Conservation (phyloP, 345 rosid species). For the Camelina sativa region DNA sequence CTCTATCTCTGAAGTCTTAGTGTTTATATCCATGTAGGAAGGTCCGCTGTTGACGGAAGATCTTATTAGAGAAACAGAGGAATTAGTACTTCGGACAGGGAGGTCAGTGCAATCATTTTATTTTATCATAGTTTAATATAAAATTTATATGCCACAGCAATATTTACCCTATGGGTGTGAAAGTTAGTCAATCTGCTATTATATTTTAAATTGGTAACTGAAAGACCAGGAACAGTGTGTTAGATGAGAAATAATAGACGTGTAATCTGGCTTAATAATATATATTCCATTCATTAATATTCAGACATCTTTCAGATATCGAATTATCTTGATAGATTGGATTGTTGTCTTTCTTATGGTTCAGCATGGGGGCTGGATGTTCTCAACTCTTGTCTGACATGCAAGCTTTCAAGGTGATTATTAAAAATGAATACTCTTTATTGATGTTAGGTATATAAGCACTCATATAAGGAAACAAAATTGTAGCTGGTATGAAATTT, state of each 20-base stretch:
- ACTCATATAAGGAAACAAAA: not conserved
- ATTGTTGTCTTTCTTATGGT: conserved; percentile 45
- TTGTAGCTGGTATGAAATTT: conserved; percentile 12
- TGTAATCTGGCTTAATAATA: conserved; percentile 2
- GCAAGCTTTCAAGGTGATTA: conserved; percentile 96
- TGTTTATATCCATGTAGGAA: conserved; percentile 61
- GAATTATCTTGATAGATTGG: conserved; percentile 38
- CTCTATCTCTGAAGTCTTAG: conserved; percentile 23
- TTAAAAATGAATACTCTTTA: conserved; percentile 16
- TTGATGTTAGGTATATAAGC: conserved; percentile 19
- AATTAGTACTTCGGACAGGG: conserved; percentile 92
- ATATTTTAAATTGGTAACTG: not conserved
- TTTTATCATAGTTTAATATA: conserved; percentile 5
- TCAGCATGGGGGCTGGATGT: conserved; percentile 99
- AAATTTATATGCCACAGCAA: not conserved
- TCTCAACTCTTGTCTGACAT: conserved; percentile 98
- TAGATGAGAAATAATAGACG: not conserved
- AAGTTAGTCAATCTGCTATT: not conserved
- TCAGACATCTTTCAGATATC: conserved; percentile 27
- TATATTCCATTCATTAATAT: conserved; percentile 17
- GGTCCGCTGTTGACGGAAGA: conserved; percentile 95
- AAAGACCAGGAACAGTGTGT: conserved; percentile 11
- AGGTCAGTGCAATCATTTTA: conserved; percentile 56
- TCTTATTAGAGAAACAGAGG: conserved; percentile 94
- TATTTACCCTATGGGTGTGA: not conserved